A percentile compares a stretch with the other conserved stretches of the same genome.
Evolutionary conservation across 108 stramenopile species (phyloP).

Genomic region (Fragilaria crotonensis): DNA sequence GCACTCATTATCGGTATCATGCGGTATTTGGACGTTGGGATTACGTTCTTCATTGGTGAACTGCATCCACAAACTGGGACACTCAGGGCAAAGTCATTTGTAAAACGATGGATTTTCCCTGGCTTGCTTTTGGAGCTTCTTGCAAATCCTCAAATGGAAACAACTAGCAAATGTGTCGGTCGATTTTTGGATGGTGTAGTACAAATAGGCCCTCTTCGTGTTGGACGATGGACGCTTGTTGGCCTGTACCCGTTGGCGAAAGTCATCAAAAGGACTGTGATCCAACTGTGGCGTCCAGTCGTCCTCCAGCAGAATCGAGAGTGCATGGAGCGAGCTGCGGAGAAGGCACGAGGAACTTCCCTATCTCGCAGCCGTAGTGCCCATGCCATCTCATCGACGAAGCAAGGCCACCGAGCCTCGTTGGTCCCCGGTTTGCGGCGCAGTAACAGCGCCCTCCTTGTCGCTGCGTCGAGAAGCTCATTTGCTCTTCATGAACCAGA

Average conservation of each 20-base stretch:
- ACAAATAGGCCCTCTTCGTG: neutral
- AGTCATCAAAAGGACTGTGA: neutral
- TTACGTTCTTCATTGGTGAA: neutral
- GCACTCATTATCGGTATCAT: neutral
- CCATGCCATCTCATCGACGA: too few species aligned
- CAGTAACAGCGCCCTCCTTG: neutral
- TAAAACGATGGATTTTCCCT: neutral
- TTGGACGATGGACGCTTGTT: neutral
- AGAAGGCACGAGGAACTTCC: too few species aligned
- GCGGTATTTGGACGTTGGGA: neutral
- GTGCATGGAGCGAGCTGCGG: neutral
- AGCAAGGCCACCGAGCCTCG: too few species aligned
- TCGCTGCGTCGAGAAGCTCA: neutral
- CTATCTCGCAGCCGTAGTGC: too few species aligned
- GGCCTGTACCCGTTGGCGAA: neutral
- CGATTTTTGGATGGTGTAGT: neutral
- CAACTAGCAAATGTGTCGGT: neutral
- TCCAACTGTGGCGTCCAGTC: neutral
- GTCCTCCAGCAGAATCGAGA: neutral
- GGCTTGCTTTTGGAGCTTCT: neutral
- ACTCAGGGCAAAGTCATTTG: neutral
- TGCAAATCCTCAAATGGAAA: neutral
- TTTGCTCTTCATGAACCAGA: neutral
- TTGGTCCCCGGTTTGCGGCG: neutral
- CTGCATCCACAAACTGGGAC: neutral